Evolutionary conservation across 1,284 basidiomycete species (phyloP).

Genomic region (Tetrapyrgos nigripes): DNA sequence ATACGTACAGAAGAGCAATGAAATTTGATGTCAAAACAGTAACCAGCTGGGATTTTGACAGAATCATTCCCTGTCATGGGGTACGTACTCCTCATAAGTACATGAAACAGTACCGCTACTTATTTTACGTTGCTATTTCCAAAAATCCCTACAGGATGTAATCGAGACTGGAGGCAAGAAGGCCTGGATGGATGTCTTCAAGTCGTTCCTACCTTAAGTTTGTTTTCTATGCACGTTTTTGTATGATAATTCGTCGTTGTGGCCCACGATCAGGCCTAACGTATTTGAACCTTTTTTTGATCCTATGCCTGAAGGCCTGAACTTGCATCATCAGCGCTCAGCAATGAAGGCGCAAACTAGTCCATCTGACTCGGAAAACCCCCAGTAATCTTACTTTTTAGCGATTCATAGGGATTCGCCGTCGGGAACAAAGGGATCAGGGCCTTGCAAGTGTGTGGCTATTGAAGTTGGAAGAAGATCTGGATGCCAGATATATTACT

Average conservation of each 20-base stretch:
- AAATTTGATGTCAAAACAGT: conserved; percentile 74
- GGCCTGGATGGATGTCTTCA: conserved; percentile 63
- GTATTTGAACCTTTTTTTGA: neutral
- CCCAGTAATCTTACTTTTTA: neutral
- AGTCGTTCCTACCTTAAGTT: conserved; percentile 41
- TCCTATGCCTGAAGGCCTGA: conserved; percentile 2
- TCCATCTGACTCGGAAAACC: neutral
- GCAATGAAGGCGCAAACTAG: neutral
- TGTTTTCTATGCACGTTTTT: no score
- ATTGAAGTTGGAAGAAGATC: no score
- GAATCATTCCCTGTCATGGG: conserved; percentile 93
- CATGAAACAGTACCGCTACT: neutral
- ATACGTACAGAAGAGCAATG: conserved; percentile 63
- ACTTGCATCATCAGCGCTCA: neutral
- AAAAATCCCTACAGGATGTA: conserved; percentile 67
- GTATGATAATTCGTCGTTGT: no score
- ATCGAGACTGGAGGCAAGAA: conserved; percentile 79
- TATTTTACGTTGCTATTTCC: conserved; percentile 15
- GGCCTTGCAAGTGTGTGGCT: no score
- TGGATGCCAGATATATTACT: no score
- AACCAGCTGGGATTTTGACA: conserved; percentile 83
- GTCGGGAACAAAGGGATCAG: no score
- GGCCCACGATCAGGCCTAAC: neutral
- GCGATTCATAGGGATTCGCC: no score
- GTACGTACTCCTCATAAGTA: conserved; percentile 52